These are phyloP conservation scores for Chlamydomonas schloesseri DNA, from an alignment of 139 green algal species.

Conservation along the genomic window DNA sequence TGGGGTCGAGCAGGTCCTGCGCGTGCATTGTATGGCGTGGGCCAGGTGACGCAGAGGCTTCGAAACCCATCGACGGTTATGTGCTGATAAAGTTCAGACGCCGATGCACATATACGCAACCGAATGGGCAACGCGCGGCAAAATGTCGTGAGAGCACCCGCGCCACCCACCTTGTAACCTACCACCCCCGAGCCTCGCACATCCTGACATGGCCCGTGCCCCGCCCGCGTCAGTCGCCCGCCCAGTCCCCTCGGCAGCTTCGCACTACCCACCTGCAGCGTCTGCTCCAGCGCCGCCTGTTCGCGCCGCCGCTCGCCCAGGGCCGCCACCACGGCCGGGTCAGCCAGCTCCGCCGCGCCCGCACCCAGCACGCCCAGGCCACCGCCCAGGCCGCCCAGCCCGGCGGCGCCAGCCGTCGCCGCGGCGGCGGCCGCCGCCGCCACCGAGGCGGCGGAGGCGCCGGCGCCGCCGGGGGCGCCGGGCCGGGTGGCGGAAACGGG, in stretches of 20 bases:
- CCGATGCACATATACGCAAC: no score
- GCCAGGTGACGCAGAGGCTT: no score
- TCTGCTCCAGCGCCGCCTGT: conserved; percentile 55
- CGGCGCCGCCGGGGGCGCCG: background rate
- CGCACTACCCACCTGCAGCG: conserved; percentile 64
- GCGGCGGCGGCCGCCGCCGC: conserved; percentile 27
- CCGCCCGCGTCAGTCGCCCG: no score
- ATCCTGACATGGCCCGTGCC: no score
- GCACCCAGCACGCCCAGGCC: conserved; percentile 7
- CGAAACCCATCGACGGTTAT: no score
- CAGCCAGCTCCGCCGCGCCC: conserved; percentile 27
- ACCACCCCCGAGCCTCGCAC: no score
- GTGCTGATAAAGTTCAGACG: no score
- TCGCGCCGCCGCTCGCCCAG: conserved; percentile 51
- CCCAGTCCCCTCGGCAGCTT: no score
- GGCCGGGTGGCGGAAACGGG: conserved; percentile 38
- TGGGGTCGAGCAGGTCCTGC: conserved; percentile 92
- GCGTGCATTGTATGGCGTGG: no score
- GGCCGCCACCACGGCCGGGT: conserved; percentile 38
- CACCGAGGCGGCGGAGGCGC: background rate
- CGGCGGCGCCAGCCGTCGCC: background rate
- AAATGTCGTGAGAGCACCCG: no score
- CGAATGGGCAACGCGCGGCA: no score
- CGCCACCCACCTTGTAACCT: no score
- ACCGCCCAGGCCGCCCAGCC: background rate